These are phyloP conservation scores for Clohesyomyces aquaticus DNA, from an alignment of 495 filamentous ascomycete species.

Conservation along the genomic window DNA sequence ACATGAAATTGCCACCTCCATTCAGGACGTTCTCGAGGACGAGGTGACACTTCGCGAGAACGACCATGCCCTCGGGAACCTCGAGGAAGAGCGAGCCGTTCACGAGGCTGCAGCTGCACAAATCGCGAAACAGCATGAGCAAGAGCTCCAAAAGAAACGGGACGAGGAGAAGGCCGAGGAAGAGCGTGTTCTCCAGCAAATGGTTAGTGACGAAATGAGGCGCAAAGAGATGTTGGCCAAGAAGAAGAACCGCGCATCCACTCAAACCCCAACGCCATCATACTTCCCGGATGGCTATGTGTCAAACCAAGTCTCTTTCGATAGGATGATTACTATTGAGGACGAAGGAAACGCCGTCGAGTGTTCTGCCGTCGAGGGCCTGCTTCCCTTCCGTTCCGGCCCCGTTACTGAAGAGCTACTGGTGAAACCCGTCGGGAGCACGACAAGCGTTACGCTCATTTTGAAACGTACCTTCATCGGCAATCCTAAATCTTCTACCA, in stretches of 20 bases:
- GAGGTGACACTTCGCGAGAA: conserved; percentile 73
- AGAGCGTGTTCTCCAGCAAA: conserved; percentile 70
- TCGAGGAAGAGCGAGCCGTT: conserved; percentile 85
- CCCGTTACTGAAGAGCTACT: conserved; percentile 41
- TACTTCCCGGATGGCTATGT: conserved; percentile 45
- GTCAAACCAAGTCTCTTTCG: conserved; percentile 64
- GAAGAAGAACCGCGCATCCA: conserved; percentile 41
- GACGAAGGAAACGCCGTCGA: conserved; percentile 22
- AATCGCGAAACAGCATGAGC: conserved; percentile 52
- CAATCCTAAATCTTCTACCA: conserved; percentile 56
- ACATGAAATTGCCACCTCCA: conserved; percentile 76
- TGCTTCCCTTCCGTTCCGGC: conserved; percentile 28
- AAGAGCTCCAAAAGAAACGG: conserved; percentile 52
- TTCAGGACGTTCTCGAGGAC: conserved; percentile 88
- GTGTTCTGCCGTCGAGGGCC: conserved; percentile 33
- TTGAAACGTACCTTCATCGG: conserved; percentile 69
- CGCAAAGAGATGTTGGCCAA: conserved; percentile 52
- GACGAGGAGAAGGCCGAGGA: conserved; percentile 66
- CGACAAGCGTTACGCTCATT: conserved; percentile 59
- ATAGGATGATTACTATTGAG: conserved; percentile 60
- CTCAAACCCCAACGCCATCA: conserved; percentile 42
- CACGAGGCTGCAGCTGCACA: conserved; percentile 61
- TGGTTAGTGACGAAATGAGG: conserved; percentile 77
- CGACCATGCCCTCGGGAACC: conserved; percentile 74
- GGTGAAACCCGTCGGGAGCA: conserved; percentile 39